These are phyloP conservation scores for Lunularia cruciata DNA, from an alignment of 225 moss, liverwort and hornwort species.

Conservation along the genomic window DNA sequence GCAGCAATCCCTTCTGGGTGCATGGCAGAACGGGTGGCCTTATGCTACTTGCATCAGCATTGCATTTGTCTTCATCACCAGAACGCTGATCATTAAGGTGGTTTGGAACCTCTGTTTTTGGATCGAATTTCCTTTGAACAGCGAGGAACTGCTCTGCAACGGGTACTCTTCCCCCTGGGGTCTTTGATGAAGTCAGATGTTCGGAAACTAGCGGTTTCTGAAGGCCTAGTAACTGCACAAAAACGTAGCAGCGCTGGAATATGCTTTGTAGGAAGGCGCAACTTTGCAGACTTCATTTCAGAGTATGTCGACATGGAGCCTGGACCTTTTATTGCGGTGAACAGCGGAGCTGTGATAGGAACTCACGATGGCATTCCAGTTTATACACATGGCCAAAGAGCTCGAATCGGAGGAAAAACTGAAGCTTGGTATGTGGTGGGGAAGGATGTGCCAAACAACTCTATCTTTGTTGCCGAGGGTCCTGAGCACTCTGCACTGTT, in stretches of 20 bases:
- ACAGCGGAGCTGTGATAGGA: constrained; percentile 54
- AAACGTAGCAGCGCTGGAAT: constrained; percentile 98
- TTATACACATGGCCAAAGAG: constrained; percentile 90
- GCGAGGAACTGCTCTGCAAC: constrained; percentile 71
- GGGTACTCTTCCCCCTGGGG: constrained; percentile 79
- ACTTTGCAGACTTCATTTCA: constrained; percentile 82
- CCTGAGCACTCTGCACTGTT: constrained; percentile 76
- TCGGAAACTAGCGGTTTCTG: constrained; percentile 63
- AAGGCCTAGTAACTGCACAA: constrained; percentile 72
- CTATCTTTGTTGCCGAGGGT: constrained; percentile 73
- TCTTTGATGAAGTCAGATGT: constrained; percentile 61
- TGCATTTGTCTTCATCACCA: too few species aligned
- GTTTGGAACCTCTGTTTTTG: neutral
- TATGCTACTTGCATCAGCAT: too few species aligned
- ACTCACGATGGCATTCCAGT: constrained; percentile 80
- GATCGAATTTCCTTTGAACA: constrained; percentile 18
- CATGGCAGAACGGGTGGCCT: too few species aligned
- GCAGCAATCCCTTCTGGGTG: too few species aligned
- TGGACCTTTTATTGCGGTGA: constrained; percentile 76
- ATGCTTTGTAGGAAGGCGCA: constrained; percentile 91
- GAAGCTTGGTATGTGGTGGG: constrained; percentile 85
- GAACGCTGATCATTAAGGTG: too few species aligned
- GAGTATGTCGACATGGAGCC: constrained; percentile 79
- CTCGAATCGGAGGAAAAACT: constrained; percentile 77
- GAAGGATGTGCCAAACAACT: constrained; percentile 71